Base-by-base conservation (phyloP, 2,329 filamentous ascomycete species). In the Colletotrichum liriopes region DNA sequence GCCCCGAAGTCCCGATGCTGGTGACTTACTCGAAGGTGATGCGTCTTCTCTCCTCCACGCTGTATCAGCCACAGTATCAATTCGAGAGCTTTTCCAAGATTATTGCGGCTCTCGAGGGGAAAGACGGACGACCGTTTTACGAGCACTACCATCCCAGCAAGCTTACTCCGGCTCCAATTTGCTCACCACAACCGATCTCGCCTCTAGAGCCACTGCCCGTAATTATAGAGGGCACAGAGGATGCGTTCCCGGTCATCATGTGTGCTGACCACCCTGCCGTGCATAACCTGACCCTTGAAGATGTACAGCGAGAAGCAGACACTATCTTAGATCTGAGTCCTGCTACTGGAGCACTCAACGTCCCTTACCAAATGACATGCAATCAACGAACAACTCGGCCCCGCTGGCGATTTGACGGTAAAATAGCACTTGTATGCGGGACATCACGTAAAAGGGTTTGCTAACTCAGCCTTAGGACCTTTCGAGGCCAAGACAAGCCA, bases 1-100 rank as follows among this genome's bases (percentile, higher is more conserved):
- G 82, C 0, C 82, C 84, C 0, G 81, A 82, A 26, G 79, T 88
- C 37, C 86, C 87, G 0, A 80, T 84, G 68, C 75, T 89, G n/a
- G 78, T 89, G 63, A 88, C 86, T 2, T 88, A 87, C 79, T 85
- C 83, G 45, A 82, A 83, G 61, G 74, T 89, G 45, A 84, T 85
- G 75, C 77, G 79, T 9, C 78, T 87, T 11, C 82, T 86, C 20
- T 82, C 83, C 6, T 78, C 79, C 2, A 78, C 81, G 2, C 76
- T 88, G 35, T 89, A 89, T 76, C 79, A 80, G 49, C 87, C 87
- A 1, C 80, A 86, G 8, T 74, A 74, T 61, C 77, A 77, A 51
- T 87, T 88, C 72, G 79, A 79, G 29, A 75, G 72, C 29, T 80
- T 89, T 52, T 86, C 88, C 20, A 65, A 75, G 3, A 81, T 84